A percentile compares a stretch with the other conserved stretches of the same genome.
Evolutionary conservation across 345 rosid species (phyloP).

Genomic region (Lepidium africanum): DNA sequence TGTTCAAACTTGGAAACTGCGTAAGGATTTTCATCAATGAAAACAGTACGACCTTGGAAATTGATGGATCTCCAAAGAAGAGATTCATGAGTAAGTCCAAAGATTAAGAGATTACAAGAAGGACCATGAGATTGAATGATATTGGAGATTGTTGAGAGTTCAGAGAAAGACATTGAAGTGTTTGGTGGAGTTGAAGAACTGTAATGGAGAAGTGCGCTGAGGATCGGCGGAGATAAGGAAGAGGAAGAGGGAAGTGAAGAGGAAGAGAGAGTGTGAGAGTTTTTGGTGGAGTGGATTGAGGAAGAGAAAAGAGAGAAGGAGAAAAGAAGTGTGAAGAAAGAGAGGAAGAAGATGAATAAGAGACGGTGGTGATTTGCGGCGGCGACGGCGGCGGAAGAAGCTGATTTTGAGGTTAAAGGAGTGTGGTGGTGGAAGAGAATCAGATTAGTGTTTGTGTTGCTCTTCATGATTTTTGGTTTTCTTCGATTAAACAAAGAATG

Average conservation of each 20-base stretch:
- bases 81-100: constrained; percentile 78
- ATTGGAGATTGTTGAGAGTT: constrained; percentile 50
- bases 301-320: constrained; percentile 52
- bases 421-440: constrained; percentile 82
- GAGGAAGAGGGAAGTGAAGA: constrained; percentile 24
- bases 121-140: constrained; percentile 33
- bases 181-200: constrained; percentile 48
- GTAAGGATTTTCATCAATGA: constrained; percentile 73
- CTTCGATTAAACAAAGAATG: background rate
- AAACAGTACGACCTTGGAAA: constrained; percentile 58
- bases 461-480: constrained; percentile 36
- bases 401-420: constrained; percentile 43
- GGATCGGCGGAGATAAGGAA: constrained; percentile 37
- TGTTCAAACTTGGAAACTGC: constrained; percentile 55
- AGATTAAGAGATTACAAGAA: constrained; percentile 56
- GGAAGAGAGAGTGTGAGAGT: constrained; percentile 27
- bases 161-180: constrained; percentile 50
- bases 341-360: constrained; percentile 46
- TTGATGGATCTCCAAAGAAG: constrained; percentile 79
- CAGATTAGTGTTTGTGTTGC: constrained; percentile 52
- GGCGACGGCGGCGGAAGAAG: constrained; percentile 26
- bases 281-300: constrained; percentile 19
- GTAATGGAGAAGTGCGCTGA: constrained; percentile 71
- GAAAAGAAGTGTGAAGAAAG: constrained; percentile 70
- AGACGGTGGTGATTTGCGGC: constrained; percentile 40